Percentiles rank a stretch among this genome's conserved stretches.
phyloP scores from a whole-genome alignment of 2,329 filamentous ascomycete species.

The Curvularia sp. region DNA sequence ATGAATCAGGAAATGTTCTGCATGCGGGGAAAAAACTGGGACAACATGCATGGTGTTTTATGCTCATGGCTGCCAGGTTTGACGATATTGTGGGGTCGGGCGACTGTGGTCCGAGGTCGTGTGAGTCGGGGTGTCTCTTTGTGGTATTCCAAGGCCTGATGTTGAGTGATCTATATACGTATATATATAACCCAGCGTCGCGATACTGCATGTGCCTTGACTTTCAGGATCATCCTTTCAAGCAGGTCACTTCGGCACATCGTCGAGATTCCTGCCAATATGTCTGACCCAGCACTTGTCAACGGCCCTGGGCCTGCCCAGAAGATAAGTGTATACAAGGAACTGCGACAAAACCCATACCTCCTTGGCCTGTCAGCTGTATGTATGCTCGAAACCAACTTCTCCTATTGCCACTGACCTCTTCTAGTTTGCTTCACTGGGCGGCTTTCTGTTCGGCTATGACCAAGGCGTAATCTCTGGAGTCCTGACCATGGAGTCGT shows the following conservation, averaged over 20 bases:
- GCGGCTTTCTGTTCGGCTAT: conserved; percentile 33
- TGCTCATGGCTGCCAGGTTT: conserved; percentile 8
- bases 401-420: background rate
- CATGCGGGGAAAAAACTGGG: conserved; percentile 18
- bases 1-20: conserved; percentile 16
- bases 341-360: conserved; percentile 31
- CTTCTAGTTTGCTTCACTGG: conserved; percentile 27
- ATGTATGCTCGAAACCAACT: background rate
- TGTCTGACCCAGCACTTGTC: conserved; percentile 4
- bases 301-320: conserved; percentile 9
- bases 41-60: conserved; percentile 7
- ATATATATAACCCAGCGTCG: background rate
- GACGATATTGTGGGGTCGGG: conserved; percentile 23
- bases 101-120: conserved; percentile 23
- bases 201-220: background rate
- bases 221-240: background rate
- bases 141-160: conserved; percentile 7
- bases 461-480: conserved; percentile 31
- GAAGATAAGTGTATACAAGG: conserved; percentile 29
- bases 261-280: background rate
- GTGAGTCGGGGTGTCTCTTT: conserved; percentile 14
- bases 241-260: background rate
- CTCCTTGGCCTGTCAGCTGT: conserved; percentile 29
- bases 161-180: conserved; percentile 16
- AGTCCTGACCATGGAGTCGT: conserved; percentile 32